phyloP scores from a whole-genome alignment of 2,329 filamentous ascomycete genomes.

The Microsporum canis region DNA sequence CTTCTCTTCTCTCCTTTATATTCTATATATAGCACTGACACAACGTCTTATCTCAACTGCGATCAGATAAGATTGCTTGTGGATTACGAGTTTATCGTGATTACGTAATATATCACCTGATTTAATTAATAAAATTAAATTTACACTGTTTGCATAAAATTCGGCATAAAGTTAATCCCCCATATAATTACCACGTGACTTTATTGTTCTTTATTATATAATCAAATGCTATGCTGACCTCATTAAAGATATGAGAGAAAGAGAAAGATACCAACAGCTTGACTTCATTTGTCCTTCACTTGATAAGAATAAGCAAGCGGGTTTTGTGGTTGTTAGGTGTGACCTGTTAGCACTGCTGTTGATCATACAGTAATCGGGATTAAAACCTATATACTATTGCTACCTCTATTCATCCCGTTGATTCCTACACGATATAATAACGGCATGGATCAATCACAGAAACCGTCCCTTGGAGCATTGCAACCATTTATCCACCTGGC shows the following conservation, averaged over 20 bases:
- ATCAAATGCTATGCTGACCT: not conserved
- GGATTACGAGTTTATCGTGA: too few species aligned
- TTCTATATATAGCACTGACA: too few species aligned
- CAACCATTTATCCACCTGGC: constrained; percentile 85
- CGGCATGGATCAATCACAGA: constrained; percentile 37
- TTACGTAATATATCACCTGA: too few species aligned
- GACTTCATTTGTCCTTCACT: not conserved
- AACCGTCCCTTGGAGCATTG: constrained; percentile 47
- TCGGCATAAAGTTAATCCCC: not conserved
- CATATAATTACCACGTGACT: not conserved
- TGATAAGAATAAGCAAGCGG: not conserved
- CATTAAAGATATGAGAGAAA: not conserved
- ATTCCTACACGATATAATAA: not conserved
- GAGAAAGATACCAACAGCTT: not conserved
- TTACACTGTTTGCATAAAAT: not conserved
- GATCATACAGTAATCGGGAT: not conserved
- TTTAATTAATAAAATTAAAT: not conserved
- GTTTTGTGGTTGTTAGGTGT: not conserved
- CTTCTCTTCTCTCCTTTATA: too few species aligned
- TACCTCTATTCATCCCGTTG: too few species aligned
- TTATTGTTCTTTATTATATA: not conserved
- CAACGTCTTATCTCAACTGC: too few species aligned
- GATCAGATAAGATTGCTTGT: too few species aligned
- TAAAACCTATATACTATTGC: not conserved
- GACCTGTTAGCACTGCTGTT: not conserved